Percentiles rank a stretch among this genome's conserved stretches.
Conservation (phyloP, 371 early-diverging fungal species). For the Zopfochytrium polystomum region DNA sequence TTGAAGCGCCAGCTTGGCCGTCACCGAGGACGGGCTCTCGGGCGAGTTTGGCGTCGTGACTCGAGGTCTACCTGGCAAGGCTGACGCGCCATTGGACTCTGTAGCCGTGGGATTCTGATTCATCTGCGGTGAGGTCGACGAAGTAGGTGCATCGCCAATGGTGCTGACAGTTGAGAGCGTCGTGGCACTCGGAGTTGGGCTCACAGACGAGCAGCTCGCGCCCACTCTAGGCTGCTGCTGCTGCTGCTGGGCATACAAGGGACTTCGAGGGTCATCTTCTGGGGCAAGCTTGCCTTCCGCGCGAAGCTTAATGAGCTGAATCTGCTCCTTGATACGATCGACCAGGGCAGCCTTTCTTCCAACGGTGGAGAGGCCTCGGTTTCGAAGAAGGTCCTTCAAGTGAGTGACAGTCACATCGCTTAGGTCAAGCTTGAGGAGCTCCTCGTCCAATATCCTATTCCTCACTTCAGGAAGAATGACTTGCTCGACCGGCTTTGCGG, state of each 20-base stretch:
- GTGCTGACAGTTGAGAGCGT: not conserved
- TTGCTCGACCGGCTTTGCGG: conserved; percentile 2
- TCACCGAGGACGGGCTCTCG: not conserved
- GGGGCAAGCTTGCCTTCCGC: conserved; percentile 23
- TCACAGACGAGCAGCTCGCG: not conserved
- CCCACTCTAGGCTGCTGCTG: no score
- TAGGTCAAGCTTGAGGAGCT: conserved; percentile 63
- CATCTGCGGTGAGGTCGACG: not conserved
- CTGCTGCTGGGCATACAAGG: conserved; percentile 3
- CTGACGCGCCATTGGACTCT: no score
- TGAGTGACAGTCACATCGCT: conserved; percentile 75
- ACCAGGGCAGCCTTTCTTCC: conserved; percentile 70
- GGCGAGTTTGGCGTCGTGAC: not conserved
- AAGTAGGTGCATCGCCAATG: not conserved
- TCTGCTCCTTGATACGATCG: conserved; percentile 58
- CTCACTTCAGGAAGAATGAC: conserved; percentile 20
- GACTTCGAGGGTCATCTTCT: conserved; percentile 27
- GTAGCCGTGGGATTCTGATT: no score
- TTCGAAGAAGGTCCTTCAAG: conserved; percentile 69
- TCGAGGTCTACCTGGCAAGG: not conserved
- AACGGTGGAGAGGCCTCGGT: conserved; percentile 65
- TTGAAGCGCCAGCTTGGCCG: not conserved
- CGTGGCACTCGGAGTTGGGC: not conserved
- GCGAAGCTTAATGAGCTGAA: conserved; percentile 26
- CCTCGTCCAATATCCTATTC: conserved; percentile 52